Evolutionary conservation across 164 flowering plant genomes (phyloP), one percentile per base, ranked within the genome.

Genomic region (Annona cherimola): DNA sequence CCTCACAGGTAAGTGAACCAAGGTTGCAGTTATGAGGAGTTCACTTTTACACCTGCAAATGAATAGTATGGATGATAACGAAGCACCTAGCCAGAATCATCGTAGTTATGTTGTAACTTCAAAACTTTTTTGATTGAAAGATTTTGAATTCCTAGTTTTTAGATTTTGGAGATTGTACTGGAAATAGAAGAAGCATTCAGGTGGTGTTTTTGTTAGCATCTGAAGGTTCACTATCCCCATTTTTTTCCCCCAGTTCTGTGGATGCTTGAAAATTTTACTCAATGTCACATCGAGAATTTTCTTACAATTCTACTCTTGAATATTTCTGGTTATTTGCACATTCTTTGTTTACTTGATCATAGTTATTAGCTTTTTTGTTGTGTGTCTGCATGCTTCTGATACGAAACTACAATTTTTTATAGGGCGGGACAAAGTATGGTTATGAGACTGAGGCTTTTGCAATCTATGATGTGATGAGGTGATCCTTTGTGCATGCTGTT

Each of bases 391-490:
- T 67, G 68, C 64, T 67, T 75, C 12, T 59, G 43, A 74, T 61
- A 11, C 19, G 2, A 19, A 39, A 12, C 68, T 72, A 71, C 69
- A 41, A 14, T 46, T 69, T 70, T 79, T 77, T 75, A 65, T 83
- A 93, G 97, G 90, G 86, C 73, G 96, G 87, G 2, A 86, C 83
- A 82, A 87, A 91, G 82, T 76, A 87, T 84, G 97, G 97, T 66
- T 90, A 90, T 84, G 99, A 95, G 75, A 85, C 90, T 41, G 99
- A 91, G 76, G 99, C 98, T 40, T 83, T 95, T 78, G 93, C 96
- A 45, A 78, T 93, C 45, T 89, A 93, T 82, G 99, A 95, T 87
- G 81, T 79, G 70, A 95, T 95, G 99, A 79, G 89, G 99, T 92
- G 4, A 73, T 19, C 40, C 61, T 63, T 40, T 16, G 63, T 35